Base-by-base conservation (phyloP, 345 rosid genomes). In the Citrus unshiu region DNA sequence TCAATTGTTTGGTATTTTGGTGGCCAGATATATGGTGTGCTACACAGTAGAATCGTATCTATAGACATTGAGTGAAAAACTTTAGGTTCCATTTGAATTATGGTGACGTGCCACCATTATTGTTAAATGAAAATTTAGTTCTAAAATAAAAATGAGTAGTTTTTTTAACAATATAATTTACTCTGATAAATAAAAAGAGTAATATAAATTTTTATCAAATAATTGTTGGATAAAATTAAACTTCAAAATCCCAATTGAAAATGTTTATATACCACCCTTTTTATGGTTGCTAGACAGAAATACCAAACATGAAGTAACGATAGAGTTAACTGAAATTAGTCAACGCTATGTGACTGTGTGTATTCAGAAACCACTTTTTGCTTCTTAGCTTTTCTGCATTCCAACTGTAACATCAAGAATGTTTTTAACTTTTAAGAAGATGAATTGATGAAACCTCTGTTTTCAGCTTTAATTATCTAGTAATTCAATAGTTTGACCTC, bases 11-110 rank as follows among this genome's bases (percentile, higher is more conserved):
- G 29, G 77, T 25, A 34, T 54, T 19, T 5, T 9, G 49, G 13
- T 40, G 49, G 49, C 49, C 14, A 40, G 49, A 43, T 12, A 62
- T 69, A 34, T 43, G 60, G 77, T 63, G 69, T 74, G 70, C 77
- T 5, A 21, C 39, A 43, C 27, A 29, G 30, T n/a, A 65, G 72
- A 49, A 51, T 65, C 27, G 9, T 49, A 46, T 2, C 49, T 12
- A 13, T 13, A 46, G 18, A 3, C 51, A 34, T 34, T 3, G 51
- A 46, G 51, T 46, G 0, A 46, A 13, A 46, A 46, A 3, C 18
- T 12, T 46, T 46, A 46, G 18, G 51, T 46, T 13, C 51, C 5
- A 46, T 46, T 46, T 46, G 51, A 46, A 46, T 46, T 13, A 13
- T 46, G 51, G 4, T 43, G 51, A 12, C 51, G 14, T 43, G 14